Evolutionary conservation across 2,329 filamentous ascomycete genomes (phyloP).

Genomic region (Aureobasidium sp.): DNA sequence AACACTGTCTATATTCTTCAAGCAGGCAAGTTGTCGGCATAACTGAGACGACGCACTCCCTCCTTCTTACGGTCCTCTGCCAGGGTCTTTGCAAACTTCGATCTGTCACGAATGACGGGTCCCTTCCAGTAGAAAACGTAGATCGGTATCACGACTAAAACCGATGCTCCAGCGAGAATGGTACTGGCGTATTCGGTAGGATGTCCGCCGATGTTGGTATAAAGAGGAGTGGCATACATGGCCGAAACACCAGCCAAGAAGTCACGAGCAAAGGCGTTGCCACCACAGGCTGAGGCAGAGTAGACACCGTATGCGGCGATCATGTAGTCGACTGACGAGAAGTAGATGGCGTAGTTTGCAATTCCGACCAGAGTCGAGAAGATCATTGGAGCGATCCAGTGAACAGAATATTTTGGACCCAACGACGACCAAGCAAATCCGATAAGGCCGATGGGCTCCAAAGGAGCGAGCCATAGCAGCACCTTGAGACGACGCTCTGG

Average conservation of each 20-base stretch:
- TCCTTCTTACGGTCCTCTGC: slow-evolving; percentile 26
- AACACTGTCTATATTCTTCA: not conserved
- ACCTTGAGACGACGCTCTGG: slow-evolving; percentile 61
- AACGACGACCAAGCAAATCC: slow-evolving; percentile 63
- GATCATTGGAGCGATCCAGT: slow-evolving; percentile 63
- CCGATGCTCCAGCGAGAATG: slow-evolving; percentile 44
- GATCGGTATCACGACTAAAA: slow-evolving; percentile 47
- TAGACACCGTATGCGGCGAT: slow-evolving; percentile 66
- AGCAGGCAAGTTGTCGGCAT: slow-evolving; percentile 12
- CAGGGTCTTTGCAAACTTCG: slow-evolving; percentile 43
- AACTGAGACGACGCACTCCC: slow-evolving; percentile 16
- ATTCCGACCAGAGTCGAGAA: slow-evolving; percentile 62
- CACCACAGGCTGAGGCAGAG: slow-evolving; percentile 66
- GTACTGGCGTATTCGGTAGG: slow-evolving; percentile 45
- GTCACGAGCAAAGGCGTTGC: slow-evolving; percentile 68
- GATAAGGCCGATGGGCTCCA: slow-evolving; percentile 60
- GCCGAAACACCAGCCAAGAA: slow-evolving; percentile 67
- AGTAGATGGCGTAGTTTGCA: slow-evolving; percentile 48
- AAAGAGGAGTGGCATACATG: slow-evolving; percentile 55
- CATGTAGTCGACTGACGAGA: slow-evolving; percentile 51
- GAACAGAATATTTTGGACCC: slow-evolving; percentile 47
- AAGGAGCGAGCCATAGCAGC: slow-evolving; percentile 55
- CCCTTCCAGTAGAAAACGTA: slow-evolving; percentile 51
- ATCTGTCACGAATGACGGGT: slow-evolving; percentile 40
- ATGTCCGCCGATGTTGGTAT: slow-evolving; percentile 24